Conservation (phyloP, 371 early-diverging fungal species). For the Nematocida parisii region DNA sequence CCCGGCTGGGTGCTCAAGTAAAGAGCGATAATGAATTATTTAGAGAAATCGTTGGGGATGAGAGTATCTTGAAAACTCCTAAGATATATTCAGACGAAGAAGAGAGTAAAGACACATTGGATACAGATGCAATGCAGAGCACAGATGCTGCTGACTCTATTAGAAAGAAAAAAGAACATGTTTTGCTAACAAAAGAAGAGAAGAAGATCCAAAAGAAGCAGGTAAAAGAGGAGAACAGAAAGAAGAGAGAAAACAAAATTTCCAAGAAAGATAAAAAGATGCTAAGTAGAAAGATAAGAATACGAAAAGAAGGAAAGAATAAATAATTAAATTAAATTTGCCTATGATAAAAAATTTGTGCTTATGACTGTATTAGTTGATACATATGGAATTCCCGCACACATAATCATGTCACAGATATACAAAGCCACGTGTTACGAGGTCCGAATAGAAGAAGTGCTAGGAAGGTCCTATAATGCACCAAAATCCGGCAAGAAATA, state of each 20-base stretch:
- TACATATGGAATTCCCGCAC: slow-evolving; percentile 52
- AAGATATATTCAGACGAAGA: neutral
- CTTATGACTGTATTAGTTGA: slow-evolving; percentile 59
- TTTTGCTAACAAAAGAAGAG: neutral
- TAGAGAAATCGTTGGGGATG: slow-evolving; percentile 60
- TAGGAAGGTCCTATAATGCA: slow-evolving; percentile 21
- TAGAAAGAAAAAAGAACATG: slow-evolving; percentile 2
- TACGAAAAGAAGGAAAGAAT: slow-evolving; percentile 13
- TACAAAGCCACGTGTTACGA: slow-evolving; percentile 50
- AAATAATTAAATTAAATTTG: slow-evolving; percentile 42
- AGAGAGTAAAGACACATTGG: neutral
- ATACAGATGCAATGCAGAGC: neutral
- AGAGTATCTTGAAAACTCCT: slow-evolving; percentile 34
- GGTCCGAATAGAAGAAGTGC: slow-evolving; percentile 40
- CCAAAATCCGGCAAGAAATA: slow-evolving; percentile 43
- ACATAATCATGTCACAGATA: slow-evolving; percentile 51
- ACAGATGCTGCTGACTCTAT: neutral
- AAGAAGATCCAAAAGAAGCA: slow-evolving; percentile 22
- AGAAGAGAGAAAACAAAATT: slow-evolving; percentile 47
- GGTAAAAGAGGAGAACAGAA: slow-evolving; percentile 43
- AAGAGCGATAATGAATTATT: slow-evolving; percentile 57
- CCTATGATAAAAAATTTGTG: slow-evolving; percentile 51
- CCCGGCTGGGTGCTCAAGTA: slow-evolving; percentile 67
- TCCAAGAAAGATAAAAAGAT: slow-evolving; percentile 59
- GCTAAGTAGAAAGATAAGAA: slow-evolving; percentile 36